Percentiles rank a stretch among this genome's conserved stretches.
phyloP scores from a whole-genome alignment of 2,329 filamentous ascomycete genomes.

The Shiraia sp. region DNA sequence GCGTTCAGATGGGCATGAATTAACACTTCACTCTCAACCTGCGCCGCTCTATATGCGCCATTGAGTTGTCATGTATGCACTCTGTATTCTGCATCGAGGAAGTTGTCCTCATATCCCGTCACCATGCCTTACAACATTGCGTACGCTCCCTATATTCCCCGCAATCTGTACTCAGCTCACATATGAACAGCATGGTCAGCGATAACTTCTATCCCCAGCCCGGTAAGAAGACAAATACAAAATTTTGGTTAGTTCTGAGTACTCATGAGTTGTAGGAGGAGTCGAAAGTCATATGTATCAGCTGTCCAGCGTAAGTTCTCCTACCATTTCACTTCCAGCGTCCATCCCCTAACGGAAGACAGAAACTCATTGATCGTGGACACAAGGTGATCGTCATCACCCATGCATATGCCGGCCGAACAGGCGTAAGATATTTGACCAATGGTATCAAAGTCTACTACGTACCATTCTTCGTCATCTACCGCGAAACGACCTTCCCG shows the following conservation, averaged over 20 bases:
- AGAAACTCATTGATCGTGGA: slow-evolving; percentile 94
- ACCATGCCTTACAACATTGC: slow-evolving; percentile 72
- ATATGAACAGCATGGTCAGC: slow-evolving; percentile 77
- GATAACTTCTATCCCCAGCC: slow-evolving; percentile 99
- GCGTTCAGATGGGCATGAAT: slow-evolving; percentile 4
- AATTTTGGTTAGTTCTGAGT: slow-evolving; percentile 5
- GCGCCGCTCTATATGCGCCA: slow-evolving; percentile 3
- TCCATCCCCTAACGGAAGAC: slow-evolving; percentile 14
- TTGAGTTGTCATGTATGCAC: slow-evolving; percentile 28
- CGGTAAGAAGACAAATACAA: slow-evolving; percentile 48
- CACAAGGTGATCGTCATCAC: slow-evolving; percentile 99
- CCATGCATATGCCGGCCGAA: slow-evolving; percentile 88
- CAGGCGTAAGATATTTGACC: slow-evolving; percentile 90
- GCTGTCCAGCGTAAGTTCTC: slow-evolving; percentile 68
- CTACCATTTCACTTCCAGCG: background rate
- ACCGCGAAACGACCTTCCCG: slow-evolving; percentile 89
- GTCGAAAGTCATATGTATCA: slow-evolving; percentile 99
- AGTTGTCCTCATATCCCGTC: slow-evolving; percentile 18
- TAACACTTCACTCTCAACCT: slow-evolving; percentile 1
- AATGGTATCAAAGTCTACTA: slow-evolving; percentile 99
- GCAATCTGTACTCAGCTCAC: slow-evolving; percentile 11
- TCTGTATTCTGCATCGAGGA: slow-evolving; percentile 16
- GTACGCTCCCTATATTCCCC: slow-evolving; percentile 47
- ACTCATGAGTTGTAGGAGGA: slow-evolving; percentile 61
- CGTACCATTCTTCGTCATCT: slow-evolving; percentile 93